Evolutionary conservation across 108 stramenopile genomes (phyloP).

Genomic region (Skeletonema grethae): DNA sequence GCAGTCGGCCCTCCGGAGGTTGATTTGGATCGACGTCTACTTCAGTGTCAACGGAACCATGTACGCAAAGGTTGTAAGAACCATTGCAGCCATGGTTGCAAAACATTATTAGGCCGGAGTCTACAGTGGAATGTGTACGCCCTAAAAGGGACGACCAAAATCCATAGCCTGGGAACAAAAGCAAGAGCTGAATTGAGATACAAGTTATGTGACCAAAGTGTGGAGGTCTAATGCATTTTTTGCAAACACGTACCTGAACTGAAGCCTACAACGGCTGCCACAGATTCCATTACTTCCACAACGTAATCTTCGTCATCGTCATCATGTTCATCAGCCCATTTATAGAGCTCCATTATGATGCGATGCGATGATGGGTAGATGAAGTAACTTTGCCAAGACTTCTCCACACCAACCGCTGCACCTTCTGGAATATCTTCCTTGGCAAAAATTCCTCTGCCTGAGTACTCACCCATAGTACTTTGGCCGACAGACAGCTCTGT

Average conservation of each 20-base stretch:
- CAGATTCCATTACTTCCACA: neutral
- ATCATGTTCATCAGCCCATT: neutral
- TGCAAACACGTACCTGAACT: neutral
- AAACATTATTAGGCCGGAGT: conserved; percentile 27
- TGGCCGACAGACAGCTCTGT: conserved; percentile 30
- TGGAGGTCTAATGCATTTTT: neutral
- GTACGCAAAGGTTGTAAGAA: conserved; percentile 23
- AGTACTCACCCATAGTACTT: conserved; percentile 30
- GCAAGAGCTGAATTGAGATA: too few species aligned
- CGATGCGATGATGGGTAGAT: conserved; percentile 26
- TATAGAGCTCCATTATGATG: conserved; percentile 2
- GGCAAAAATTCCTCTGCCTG: conserved; percentile 50
- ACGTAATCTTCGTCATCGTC: neutral
- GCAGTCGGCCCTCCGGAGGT: neutral
- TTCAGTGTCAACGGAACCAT: conserved; percentile 7
- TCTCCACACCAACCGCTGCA: conserved; percentile 31
- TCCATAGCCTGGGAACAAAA: conserved; percentile 25
- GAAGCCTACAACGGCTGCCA: neutral
- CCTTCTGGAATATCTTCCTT: conserved; percentile 17
- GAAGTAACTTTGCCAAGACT: conserved; percentile 20
- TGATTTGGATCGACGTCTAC: conserved; percentile 7
- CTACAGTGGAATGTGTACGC: conserved; percentile 11
- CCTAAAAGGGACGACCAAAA: conserved; percentile 16
- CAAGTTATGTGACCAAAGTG: too few species aligned
- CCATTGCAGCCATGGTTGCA: conserved; percentile 44